A percentile compares a stretch with the other conserved stretches of the same genome.
phyloP scores from a whole-genome alignment of 371 early-diverging fungal species.

The Mucor racemosus region DNA sequence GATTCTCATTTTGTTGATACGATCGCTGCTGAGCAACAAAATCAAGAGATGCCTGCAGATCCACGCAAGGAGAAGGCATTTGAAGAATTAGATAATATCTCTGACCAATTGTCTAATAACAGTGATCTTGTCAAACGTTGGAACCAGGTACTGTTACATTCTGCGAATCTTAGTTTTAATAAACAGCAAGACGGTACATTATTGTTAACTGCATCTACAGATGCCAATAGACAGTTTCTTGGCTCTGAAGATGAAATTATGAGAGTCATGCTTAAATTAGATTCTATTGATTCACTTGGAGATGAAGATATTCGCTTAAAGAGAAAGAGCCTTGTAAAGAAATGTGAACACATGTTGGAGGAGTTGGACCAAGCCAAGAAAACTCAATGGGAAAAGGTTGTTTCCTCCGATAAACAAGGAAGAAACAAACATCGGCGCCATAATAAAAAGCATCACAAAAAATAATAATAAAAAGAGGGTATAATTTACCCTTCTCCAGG shows the following conservation, averaged over 20 bases:
- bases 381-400: conserved; percentile 38
- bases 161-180: conserved; percentile 6
- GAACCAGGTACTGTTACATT: neutral
- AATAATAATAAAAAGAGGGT: neutral
- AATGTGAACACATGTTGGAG: conserved; percentile 38
- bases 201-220: conserved; percentile 26
- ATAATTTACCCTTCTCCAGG: neutral
- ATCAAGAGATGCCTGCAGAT: conserved; percentile 2
- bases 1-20: conserved; percentile 19
- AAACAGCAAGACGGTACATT: conserved; percentile 23
- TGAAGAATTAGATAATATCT: conserved; percentile 12
- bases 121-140: conserved; percentile 17
- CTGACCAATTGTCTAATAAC: neutral
- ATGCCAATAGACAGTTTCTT: conserved; percentile 29
- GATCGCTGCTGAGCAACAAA: conserved; percentile 27
- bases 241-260: conserved; percentile 39
- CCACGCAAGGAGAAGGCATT: conserved; percentile 1
- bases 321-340: conserved; percentile 35
- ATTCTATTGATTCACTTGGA: conserved; percentile 41
- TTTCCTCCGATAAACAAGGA: conserved; percentile 2
- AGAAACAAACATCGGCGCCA: neutral
- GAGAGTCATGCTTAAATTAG: conserved; percentile 40
- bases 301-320: conserved; percentile 35
- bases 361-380: conserved; percentile 46
- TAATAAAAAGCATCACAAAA: conserved; percentile 4